Evolutionary conservation across 2,329 filamentous ascomycete genomes (phyloP), one percentile per base, ranked within the genome.

Genomic region (Pyricularia pennisetigena): DNA sequence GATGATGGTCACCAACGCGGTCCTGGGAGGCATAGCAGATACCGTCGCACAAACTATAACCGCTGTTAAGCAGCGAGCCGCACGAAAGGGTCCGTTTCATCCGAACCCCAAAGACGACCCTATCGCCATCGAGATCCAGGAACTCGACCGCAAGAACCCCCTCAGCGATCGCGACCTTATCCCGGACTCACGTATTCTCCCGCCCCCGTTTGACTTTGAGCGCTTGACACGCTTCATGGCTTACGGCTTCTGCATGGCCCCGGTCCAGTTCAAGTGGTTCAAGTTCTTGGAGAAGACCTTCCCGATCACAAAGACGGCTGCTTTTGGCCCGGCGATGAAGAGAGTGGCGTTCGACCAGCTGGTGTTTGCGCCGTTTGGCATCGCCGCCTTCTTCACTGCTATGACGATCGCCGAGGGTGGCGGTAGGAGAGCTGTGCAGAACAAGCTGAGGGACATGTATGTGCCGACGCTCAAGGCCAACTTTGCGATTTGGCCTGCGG

Each of bases 1-100:
- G 71, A 99, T 97, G 80, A 99, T 99, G 94, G 92, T 97, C 76
- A 97, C 94, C 78, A 99, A 99, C 82, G 92, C 95, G 72, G 90
- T 98, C 68, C 88, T 99, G 69, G 93, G 93, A 81, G 95, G 95
- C 74, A 90, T 99, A 73, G 95, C 95, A 79, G 95, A 99, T 79
- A 98, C 95, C 41, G 92, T 97, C 65, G 95, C 95, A 69, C 95
- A 99, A 79, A 89, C 91, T 69, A 91, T 99, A 76, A 97, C 95
- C 3, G 88, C 93, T 24, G 86, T 97, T 70, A 89, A 91, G 69
- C 80, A 90, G 76, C 86, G 87, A 70, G 85, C 88, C 8, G 74
- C 88, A 3, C 85, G 86, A 70, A 92, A 91, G 76, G 80, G 83
- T 5, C 86, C 85, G 68, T 65, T 66, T 63, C 81, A 77, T 63